phyloP scores from a whole-genome alignment of 768 basidiomycete species.

The Baorangia bicolor region DNA sequence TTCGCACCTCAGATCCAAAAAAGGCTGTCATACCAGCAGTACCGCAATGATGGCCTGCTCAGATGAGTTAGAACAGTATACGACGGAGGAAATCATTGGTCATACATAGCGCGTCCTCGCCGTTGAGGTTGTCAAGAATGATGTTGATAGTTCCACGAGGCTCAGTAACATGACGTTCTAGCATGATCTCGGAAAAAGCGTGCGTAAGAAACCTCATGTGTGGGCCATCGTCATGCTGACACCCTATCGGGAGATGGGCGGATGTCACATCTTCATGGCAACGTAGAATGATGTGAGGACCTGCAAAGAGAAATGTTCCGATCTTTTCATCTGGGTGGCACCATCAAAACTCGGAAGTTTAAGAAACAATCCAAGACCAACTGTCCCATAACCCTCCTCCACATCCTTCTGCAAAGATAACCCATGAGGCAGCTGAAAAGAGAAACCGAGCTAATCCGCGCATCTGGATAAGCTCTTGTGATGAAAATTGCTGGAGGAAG shows the following conservation, averaged over 20 bases:
- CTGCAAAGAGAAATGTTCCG: conserved; percentile 10
- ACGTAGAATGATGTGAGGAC: conserved; percentile 6
- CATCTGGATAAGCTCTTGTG: conserved; percentile 5
- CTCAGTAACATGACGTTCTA: not conserved
- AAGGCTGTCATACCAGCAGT: not conserved
- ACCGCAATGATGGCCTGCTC: not conserved
- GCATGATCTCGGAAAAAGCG: not conserved
- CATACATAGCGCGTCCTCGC: not conserved
- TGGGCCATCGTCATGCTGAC: not conserved
- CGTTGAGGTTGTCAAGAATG: conserved; percentile 4
- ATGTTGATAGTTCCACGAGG: not conserved
- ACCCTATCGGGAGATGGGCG: not conserved
- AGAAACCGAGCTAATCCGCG: not conserved
- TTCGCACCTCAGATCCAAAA: not conserved
- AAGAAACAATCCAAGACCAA: not conserved
- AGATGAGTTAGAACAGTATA: not conserved
- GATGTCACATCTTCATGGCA: conserved; percentile 3
- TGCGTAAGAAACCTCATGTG: not conserved
- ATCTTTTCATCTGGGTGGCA: not conserved
- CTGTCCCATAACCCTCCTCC: not conserved
- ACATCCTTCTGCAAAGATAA: not conserved
- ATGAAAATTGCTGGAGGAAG: conserved; percentile 1
- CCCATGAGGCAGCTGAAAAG: not conserved
- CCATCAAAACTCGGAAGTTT: not conserved
- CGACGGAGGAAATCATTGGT: not conserved